These are phyloP conservation scores for Penicillium corylophilum DNA, from an alignment of 2,329 filamentous ascomycete species.

Conservation along the genomic window DNA sequence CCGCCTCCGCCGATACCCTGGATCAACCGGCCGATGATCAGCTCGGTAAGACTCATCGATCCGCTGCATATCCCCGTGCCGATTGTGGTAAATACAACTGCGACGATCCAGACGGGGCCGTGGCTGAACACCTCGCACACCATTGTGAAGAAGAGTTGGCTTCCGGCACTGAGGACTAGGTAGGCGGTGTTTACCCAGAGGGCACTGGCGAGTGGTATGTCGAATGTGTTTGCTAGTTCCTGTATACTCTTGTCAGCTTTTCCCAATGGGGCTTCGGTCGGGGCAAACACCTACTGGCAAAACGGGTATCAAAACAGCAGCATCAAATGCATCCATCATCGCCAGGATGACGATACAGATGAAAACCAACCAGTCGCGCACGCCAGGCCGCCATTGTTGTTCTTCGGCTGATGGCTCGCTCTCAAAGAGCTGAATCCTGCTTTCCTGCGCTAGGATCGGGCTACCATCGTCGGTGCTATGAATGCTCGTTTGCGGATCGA, in stretches of 20 bases:
- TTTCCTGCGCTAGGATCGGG: constrained; percentile 14
- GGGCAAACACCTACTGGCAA: constrained; percentile 39
- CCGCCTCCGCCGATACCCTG: constrained; percentile 51
- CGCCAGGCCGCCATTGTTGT: constrained; percentile 39
- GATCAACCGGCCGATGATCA: constrained; percentile 45
- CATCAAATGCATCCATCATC: constrained; percentile 52
- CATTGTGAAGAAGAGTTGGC: constrained; percentile 32
- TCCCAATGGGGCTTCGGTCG: no score
- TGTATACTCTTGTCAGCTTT: constrained; percentile 6
- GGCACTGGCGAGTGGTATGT: constrained; percentile 35
- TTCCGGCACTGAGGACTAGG: constrained; percentile 38
- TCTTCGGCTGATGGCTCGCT: constrained; percentile 10
- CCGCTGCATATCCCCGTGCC: constrained; percentile 48
- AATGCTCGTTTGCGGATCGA: constrained; percentile 14
- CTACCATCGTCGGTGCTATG: constrained; percentile 13
- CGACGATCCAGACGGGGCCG: constrained; percentile 44
- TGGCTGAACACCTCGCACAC: constrained; percentile 46
- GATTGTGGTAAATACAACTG: constrained; percentile 47
- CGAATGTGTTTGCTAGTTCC: constrained; percentile 38
- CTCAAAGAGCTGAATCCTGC: constrained; percentile 22
- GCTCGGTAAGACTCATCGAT: constrained; percentile 35
- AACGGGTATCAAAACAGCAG: constrained; percentile 48
- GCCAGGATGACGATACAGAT: constrained; percentile 45
- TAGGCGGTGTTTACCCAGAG: constrained; percentile 55
- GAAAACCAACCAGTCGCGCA: constrained; percentile 44